Percentiles rank a stretch among this genome's conserved stretches.
Conservation (phyloP, 208 protist genomes). For the Sergeia podlipaevii region DNA sequence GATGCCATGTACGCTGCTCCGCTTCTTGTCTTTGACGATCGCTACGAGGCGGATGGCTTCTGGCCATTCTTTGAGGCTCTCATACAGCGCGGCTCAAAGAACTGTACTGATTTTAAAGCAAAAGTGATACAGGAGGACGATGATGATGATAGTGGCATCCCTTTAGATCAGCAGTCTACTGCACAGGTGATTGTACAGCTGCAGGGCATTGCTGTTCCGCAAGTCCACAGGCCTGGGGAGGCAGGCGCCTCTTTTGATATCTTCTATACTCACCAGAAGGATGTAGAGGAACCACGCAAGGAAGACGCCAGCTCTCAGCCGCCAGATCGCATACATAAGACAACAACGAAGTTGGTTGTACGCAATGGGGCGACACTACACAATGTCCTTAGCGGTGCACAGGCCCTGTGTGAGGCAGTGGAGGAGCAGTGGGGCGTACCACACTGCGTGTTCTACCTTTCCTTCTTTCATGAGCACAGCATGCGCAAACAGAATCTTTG, state of each 20-base stretch:
- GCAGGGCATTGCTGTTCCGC: constrained; percentile 14
- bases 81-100: constrained; percentile 7
- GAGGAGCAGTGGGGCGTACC: background rate
- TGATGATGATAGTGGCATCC: background rate
- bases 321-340: background rate
- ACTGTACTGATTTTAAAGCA: constrained; percentile 1
- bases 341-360: background rate
- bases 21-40: constrained; percentile 15
- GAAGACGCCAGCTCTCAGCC: no score
- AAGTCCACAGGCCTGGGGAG: constrained; percentile 3
- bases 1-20: constrained; percentile 4
- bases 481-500: constrained; percentile 4
- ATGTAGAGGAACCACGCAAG: no score
- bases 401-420: background rate
- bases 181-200: no score
- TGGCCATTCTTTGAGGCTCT: constrained; percentile 18
- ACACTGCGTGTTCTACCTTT: constrained; percentile 7
- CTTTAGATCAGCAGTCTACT: no score
- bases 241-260: background rate
- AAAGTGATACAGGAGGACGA: background rate
- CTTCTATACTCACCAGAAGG: background rate
- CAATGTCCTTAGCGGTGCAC: background rate
- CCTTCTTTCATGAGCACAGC: background rate
- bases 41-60: constrained; percentile 10
- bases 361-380: background rate